Base-by-base conservation (phyloP, 257 asterid species). In the Fraxinus pennsylvanica region DNA sequence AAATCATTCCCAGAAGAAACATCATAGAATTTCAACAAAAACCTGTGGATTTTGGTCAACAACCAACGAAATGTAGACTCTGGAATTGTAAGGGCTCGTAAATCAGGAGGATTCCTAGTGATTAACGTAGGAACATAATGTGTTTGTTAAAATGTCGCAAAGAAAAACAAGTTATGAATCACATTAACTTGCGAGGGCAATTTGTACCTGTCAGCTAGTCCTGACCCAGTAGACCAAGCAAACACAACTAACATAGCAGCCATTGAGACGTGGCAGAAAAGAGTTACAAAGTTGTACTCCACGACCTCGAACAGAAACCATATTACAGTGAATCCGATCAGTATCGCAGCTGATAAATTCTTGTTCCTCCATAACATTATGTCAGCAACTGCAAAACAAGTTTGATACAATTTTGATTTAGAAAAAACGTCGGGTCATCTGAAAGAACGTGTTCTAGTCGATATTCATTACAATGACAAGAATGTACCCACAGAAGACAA, bases 221-320 rank as follows among this genome's bases (percentile, higher is more conserved):
- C 92, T 4, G 94, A 90, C 45, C 91, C 93, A 1, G 83, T 77
- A 36, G 98, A 92, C 98, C 97, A 91, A 19, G 86, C 47, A 78
- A 92, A 86, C 79, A 92, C 36, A 71, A 84, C 68, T 25, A 88
- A 76, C 94, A 91, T 92, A 66, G 68, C 59, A 22, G 78, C 50
- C 25, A 94, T 92, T 68, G 90, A 79, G 73, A 86, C 57, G 17
- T 92, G 86, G 79, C 92, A 87, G 2, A 87, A 30, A 63, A 92
- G 94, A 6, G 94, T 85, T 22, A 94, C 81, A 36, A 92, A 82
- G 73, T 90, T 94, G 85, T 90, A 92, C 78, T 88, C 94, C 80
- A 86, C 85, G 15, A 94, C 91, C 85, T 92, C 96, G 25, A 91
- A 94, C 32, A 92, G 89, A 68, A 89, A 88, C 97, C 97, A 94